phyloP scores from a whole-genome alignment of 2,329 filamentous ascomycete species.

The Botryotinia narcissicola region DNA sequence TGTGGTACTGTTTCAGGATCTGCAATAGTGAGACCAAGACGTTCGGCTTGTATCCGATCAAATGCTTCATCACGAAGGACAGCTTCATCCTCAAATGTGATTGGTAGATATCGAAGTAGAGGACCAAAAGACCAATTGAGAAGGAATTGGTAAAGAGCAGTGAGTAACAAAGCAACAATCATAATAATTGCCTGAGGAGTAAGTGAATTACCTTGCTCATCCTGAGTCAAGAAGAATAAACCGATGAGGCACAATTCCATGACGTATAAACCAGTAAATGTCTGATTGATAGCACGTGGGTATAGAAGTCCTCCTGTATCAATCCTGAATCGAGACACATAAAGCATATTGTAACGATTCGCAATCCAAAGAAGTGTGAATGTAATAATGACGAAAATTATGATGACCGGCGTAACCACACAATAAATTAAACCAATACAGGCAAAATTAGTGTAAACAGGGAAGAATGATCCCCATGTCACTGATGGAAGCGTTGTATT shows the following conservation, averaged over 20 bases:
- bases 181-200: slow-evolving; percentile 79
- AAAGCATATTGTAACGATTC: slow-evolving; percentile 94
- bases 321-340: slow-evolving; percentile 82
- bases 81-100: slow-evolving; percentile 94
- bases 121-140: slow-evolving; percentile 83
- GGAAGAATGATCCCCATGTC: slow-evolving; percentile 91
- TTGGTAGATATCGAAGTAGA: slow-evolving; percentile 83
- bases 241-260: slow-evolving; percentile 91
- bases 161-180: slow-evolving; percentile 71
- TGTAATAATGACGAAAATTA: slow-evolving; percentile 89
- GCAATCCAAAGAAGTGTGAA: slow-evolving; percentile 91
- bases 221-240: slow-evolving; percentile 75
- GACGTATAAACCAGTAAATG: slow-evolving; percentile 90
- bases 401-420: slow-evolving; percentile 84
- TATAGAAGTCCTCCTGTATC: slow-evolving; percentile 94
- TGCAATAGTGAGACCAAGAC: slow-evolving; percentile 61
- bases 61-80: slow-evolving; percentile 89
- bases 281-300: slow-evolving; percentile 88
- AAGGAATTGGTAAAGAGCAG: slow-evolving; percentile 72
- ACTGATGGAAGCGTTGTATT: slow-evolving; percentile 77
- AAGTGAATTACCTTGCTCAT: slow-evolving; percentile 54
- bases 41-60: slow-evolving; percentile 69
- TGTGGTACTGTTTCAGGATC: slow-evolving; percentile 41
- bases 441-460: slow-evolving; percentile 93
- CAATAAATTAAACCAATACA: slow-evolving; percentile 89